Percentiles rank a stretch among this genome's conserved stretches.
These are phyloP conservation scores for Nymphaea colorata DNA, from an alignment of 164 flowering plant genomes.

Conservation along the genomic window DNA sequence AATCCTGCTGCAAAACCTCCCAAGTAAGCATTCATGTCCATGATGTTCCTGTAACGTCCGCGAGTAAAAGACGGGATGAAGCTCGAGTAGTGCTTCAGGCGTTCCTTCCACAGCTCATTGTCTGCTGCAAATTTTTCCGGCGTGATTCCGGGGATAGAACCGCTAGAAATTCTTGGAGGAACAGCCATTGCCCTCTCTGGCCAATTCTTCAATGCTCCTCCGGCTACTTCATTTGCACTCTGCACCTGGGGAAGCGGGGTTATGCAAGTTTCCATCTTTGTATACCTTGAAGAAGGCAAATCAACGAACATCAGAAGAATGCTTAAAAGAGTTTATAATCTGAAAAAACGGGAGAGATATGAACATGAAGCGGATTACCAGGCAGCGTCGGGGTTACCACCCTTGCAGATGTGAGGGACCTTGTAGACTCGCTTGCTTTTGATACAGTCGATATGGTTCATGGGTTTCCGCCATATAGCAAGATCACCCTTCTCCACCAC, in stretches of 20 bases:
- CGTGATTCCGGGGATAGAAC: conserved; percentile 52
- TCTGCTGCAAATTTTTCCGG: conserved; percentile 54
- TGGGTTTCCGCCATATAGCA: conserved; percentile 81
- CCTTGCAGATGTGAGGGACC: conserved; percentile 72
- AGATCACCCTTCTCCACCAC: conserved; percentile 72
- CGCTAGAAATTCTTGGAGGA: conserved; percentile 79
- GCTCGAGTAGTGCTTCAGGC: conserved; percentile 50
- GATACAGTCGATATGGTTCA: conserved; percentile 70
- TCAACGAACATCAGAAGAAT: neutral
- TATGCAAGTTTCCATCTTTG: conserved; percentile 77
- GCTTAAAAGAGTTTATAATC: neutral
- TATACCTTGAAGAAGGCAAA: conserved; percentile 40
- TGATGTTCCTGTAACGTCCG: conserved; percentile 66
- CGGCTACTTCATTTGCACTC: conserved; percentile 64
- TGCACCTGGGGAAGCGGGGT: conserved; percentile 79
- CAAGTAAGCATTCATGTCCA: conserved; percentile 94
- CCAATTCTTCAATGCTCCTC: conserved; percentile 86
- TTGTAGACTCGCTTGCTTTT: conserved; percentile 27
- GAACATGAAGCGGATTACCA: conserved; percentile 24
- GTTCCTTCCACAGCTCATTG: conserved; percentile 64
- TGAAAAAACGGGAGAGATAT: neutral
- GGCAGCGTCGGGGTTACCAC: conserved; percentile 69
- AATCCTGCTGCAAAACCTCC: conserved; percentile 95
- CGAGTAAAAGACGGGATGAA: conserved; percentile 29
- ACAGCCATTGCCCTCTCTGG: conserved; percentile 71